Percentiles rank a stretch among this genome's conserved stretches.
Evolutionary conservation across 2,329 filamentous ascomycete species (phyloP).

Genomic region (Colletotrichum sp.): DNA sequence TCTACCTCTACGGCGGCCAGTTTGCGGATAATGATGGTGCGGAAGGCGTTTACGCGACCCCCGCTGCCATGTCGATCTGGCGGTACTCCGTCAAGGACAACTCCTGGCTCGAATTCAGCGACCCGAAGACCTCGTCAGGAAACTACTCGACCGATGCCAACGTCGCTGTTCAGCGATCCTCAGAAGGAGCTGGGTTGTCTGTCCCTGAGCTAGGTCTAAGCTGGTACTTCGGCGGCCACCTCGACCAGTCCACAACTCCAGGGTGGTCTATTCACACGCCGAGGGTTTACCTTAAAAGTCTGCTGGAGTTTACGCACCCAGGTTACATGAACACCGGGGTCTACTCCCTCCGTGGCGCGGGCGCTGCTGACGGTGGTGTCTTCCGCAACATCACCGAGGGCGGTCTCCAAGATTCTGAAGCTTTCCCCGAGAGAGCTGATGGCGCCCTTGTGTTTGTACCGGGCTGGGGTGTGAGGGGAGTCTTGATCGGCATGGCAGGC

Average conservation of each 20-base stretch:
- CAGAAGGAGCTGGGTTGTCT: constrained; percentile 75
- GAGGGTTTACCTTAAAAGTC: constrained; percentile 73
- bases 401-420: constrained; percentile 59
- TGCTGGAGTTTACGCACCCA: constrained; percentile 79
- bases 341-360: constrained; percentile 54
- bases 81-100: constrained; percentile 67
- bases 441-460: constrained; percentile 76
- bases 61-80: constrained; percentile 69
- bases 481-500: constrained; percentile 75
- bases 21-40: constrained; percentile 61
- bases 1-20: constrained; percentile 78
- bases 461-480: constrained; percentile 73
- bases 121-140: constrained; percentile 67
- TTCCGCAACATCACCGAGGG: constrained; percentile 79
- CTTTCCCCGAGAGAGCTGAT: constrained; percentile 77
- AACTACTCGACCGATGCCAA: constrained; percentile 63
- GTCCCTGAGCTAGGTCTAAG: constrained; percentile 73
- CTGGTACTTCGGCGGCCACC: constrained; percentile 81
- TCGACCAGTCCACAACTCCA: constrained; percentile 62
- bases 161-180: constrained; percentile 67
- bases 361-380: constrained; percentile 64
- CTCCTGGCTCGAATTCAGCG: constrained; percentile 66
- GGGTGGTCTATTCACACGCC: constrained; percentile 72
- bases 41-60: constrained; percentile 51
- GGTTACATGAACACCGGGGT: constrained; percentile 70